Evolutionary conservation across 1,139 yeast species (phyloP).

Genomic region (Kodamaea ohmeri): DNA sequence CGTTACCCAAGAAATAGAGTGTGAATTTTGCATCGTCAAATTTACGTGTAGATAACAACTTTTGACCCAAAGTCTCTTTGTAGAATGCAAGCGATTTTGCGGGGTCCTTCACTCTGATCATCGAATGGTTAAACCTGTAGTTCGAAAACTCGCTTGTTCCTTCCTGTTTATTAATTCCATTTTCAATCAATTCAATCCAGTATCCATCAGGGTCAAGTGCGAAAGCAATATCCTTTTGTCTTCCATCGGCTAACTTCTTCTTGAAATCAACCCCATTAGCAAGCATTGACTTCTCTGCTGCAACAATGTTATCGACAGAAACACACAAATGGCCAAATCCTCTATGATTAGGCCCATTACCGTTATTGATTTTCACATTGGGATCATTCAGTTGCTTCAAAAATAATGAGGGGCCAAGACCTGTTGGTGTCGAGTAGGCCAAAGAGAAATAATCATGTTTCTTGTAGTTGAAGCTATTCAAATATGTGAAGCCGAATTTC

Average conservation of each 20-base stretch:
- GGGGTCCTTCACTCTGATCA: constrained; percentile 91
- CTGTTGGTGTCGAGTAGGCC: constrained; percentile 36
- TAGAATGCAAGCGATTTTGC: constrained; percentile 72
- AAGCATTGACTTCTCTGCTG: constrained; percentile 56
- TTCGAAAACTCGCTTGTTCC: constrained; percentile 38
- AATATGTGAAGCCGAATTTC: constrained; percentile 68
- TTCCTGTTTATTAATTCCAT: constrained; percentile 43
- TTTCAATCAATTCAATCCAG: constrained; percentile 88
- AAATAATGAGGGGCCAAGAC: constrained; percentile 46
- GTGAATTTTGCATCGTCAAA: constrained; percentile 74
- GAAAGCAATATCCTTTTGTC: constrained; percentile 90
- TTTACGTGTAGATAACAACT: constrained; percentile 54
- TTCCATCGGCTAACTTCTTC: constrained; percentile 82
- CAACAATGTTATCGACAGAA: constrained; percentile 75
- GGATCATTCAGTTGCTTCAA: constrained; percentile 58
- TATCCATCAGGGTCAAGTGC: constrained; percentile 94
- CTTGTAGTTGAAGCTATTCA: constrained; percentile 53
- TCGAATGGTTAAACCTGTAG: constrained; percentile 79
- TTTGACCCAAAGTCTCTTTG: constrained; percentile 75
- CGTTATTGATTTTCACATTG: constrained; percentile 62
- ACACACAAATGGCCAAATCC: constrained; percentile 95
- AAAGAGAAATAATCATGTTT: constrained; percentile 69
- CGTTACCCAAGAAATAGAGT: constrained; percentile 79
- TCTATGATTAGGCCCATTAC: constrained; percentile 79
- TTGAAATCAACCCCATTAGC: constrained; percentile 68